Evolutionary conservation across 2,329 filamentous ascomycete genomes (phyloP).

Genomic region (Ceratocystis cubensis): DNA sequence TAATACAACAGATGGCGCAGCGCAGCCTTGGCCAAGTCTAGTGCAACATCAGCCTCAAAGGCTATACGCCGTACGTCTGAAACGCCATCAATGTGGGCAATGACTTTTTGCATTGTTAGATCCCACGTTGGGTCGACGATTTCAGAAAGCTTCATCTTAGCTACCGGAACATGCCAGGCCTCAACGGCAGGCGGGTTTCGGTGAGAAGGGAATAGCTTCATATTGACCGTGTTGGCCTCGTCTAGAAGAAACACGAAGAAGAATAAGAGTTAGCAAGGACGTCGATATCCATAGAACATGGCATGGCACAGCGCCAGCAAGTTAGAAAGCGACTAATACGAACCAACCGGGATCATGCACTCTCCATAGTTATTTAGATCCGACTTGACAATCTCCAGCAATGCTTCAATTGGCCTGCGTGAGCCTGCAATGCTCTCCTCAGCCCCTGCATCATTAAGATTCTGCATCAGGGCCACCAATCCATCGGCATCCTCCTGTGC

Average conservation of each 20-base stretch:
- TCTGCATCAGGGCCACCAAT: slow-evolving; percentile 29
- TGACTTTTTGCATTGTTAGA: slow-evolving; percentile 64
- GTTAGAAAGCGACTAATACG: slow-evolving; percentile 26
- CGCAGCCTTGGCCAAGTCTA: slow-evolving; percentile 73
- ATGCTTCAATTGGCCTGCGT: slow-evolving; percentile 62
- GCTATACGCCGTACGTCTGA: slow-evolving; percentile 82
- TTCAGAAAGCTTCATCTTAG: slow-evolving; percentile 51
- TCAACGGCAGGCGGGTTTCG: slow-evolving; percentile 63
- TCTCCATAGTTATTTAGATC: slow-evolving; percentile 95
- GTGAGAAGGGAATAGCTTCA: slow-evolving; percentile 85
- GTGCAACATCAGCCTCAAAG: slow-evolving; percentile 69
- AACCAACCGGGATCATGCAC: slow-evolving; percentile 94
- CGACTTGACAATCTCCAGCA: slow-evolving; percentile 69
- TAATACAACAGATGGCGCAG: slow-evolving; percentile 88
- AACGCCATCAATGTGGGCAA: slow-evolving; percentile 79
- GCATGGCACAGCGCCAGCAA: neutral
- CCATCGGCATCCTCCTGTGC: slow-evolving; percentile 34
- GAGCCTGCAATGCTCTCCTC: slow-evolving; percentile 11
- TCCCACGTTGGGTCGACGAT: slow-evolving; percentile 60
- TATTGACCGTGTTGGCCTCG: slow-evolving; percentile 86
- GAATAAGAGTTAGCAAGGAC: neutral
- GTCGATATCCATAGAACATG: neutral
- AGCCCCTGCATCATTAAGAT: slow-evolving; percentile 11
- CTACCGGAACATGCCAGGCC: slow-evolving; percentile 82
- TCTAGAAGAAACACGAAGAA: slow-evolving; percentile 37